Evolutionary conservation across 768 basidiomycete genomes (phyloP).

Genomic region (Wakefieldia striispora): DNA sequence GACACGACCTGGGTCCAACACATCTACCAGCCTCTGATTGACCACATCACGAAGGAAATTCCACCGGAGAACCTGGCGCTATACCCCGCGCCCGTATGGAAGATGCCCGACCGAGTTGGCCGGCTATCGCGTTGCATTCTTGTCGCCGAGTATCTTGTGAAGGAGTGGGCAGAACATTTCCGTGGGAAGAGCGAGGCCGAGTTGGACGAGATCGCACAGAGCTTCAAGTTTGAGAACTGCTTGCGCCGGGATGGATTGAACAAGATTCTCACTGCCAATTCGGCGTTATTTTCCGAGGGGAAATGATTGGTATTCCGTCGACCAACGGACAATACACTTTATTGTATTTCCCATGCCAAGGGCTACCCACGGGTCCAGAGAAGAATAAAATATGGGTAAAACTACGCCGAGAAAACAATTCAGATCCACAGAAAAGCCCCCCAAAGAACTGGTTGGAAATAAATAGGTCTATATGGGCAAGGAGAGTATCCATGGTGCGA

Average conservation of each 20-base stretch:
- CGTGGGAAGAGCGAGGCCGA: conserved; percentile 54
- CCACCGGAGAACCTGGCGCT: conserved; percentile 49
- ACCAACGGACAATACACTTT: too few relatives aligned
- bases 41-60: conserved; percentile 59
- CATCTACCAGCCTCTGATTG: conserved; percentile 63
- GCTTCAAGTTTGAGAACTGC: conserved; percentile 72
- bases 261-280: conserved; percentile 46
- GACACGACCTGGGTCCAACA: conserved; percentile 55
- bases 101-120: conserved; percentile 49
- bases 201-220: conserved; percentile 71
- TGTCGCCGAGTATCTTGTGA: conserved; percentile 66
- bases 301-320: conserved; percentile 1
- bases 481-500: background rate
- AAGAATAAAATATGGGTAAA: background rate
- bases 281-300: conserved; percentile 14
- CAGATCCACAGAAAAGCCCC: background rate
- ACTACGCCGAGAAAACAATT: background rate
- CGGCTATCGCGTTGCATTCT: conserved; percentile 66
- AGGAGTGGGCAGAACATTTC: conserved; percentile 74
- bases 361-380: background rate
- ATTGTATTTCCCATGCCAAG: too few relatives aligned
- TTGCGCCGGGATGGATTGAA: conserved; percentile 66
- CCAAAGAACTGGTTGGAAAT: background rate
- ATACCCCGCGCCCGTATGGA: conserved; percentile 68
- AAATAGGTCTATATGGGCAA: background rate